Conservation (phyloP, 306 rosid species). For the Trifolium subterraneum region DNA sequence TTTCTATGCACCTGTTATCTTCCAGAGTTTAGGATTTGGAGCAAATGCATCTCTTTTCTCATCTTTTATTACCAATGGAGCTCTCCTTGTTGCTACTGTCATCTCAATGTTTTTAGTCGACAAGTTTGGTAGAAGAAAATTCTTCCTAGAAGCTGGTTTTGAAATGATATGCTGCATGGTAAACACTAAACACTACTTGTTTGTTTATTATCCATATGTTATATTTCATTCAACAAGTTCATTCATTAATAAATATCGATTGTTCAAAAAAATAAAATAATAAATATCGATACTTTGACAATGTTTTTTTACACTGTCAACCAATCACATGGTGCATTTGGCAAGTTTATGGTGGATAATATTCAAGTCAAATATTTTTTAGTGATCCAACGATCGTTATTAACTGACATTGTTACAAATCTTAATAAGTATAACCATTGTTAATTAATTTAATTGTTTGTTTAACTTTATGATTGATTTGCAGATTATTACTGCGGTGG, state of each 20-base stretch:
- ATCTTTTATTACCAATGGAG: constrained; percentile 79
- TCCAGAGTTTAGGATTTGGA: constrained; percentile 94
- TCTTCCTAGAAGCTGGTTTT: constrained; percentile 90
- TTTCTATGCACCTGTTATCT: constrained; percentile 96
- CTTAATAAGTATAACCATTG: constrained; percentile 35
- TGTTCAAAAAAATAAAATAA: no score
- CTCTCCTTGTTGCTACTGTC: constrained; percentile 77
- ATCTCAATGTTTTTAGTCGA: constrained; percentile 86
- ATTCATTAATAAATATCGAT: no score
- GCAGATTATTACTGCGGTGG: constrained; percentile 71
- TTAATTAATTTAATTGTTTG: constrained; percentile 14
- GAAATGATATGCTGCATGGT: constrained; percentile 96
- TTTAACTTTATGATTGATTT: background rate
- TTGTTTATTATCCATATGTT: constrained; percentile 30
- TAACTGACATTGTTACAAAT: background rate
- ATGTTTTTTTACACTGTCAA: background rate
- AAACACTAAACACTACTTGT: constrained; percentile 31
- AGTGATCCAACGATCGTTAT: background rate
- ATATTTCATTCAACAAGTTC: background rate
- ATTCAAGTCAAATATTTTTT: background rate
- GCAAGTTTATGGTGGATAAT: background rate
- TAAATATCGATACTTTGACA: background rate
- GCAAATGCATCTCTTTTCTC: constrained; percentile 79
- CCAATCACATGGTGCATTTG: background rate
- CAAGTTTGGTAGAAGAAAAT: constrained; percentile 87